Evolutionary conservation across 2,329 filamentous ascomycete genomes (phyloP).

Genomic region (Peltaster fructicola): DNA sequence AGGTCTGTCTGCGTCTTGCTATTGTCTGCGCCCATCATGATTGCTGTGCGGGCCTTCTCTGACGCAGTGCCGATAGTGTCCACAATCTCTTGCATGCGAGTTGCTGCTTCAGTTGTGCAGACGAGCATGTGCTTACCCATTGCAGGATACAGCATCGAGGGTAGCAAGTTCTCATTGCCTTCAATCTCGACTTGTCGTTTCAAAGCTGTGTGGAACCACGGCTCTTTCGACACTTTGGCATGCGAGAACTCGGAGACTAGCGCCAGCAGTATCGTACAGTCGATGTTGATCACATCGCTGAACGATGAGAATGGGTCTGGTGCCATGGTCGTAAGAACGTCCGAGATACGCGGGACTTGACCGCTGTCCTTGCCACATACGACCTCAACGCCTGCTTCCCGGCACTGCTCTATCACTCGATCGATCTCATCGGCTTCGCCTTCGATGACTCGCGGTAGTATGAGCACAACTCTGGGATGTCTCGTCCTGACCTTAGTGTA

Average conservation of each 20-base stretch:
- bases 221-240: constrained; percentile 26
- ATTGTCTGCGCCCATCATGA: constrained; percentile 37
- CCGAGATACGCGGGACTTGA: constrained; percentile 8
- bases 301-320: constrained; percentile 22
- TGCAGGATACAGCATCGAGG: constrained; percentile 44
- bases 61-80: constrained; percentile 43
- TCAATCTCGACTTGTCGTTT: constrained; percentile 49
- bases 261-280: constrained; percentile 54
- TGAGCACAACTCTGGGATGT: constrained; percentile 40
- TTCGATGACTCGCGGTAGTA: constrained; percentile 40
- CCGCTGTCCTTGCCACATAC: constrained; percentile 15
- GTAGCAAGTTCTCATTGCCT: constrained; percentile 39
- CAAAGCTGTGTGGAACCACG: constrained; percentile 42
- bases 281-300: constrained; percentile 36
- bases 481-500: constrained; percentile 40
- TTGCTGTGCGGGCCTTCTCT: constrained; percentile 40
- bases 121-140: constrained; percentile 40
- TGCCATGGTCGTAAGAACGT: constrained; percentile 17
- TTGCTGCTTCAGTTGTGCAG: constrained; percentile 48
- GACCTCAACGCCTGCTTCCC: constrained; percentile 28
- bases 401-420: constrained; percentile 37
- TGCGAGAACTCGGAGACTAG: constrained; percentile 60
- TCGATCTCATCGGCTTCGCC: constrained; percentile 37
- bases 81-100: constrained; percentile 50
- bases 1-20: constrained; percentile 15